These are phyloP conservation scores for Penicillium sp. DNA, from an alignment of 2,329 filamentous ascomycete species.

Conservation along the genomic window DNA sequence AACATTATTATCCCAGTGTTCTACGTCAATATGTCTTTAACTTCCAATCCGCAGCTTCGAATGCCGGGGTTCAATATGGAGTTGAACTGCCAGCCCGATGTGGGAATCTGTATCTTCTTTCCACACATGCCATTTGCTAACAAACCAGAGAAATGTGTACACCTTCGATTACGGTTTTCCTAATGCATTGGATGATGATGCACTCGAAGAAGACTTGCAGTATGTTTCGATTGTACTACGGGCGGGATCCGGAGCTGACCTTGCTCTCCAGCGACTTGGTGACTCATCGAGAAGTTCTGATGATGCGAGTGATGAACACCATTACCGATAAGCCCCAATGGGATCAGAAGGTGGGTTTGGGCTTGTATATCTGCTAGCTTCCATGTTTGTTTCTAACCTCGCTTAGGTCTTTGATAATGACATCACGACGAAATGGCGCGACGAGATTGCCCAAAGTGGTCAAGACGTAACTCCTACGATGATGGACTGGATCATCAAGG, in stretches of 20 bases:
- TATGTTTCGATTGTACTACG: not conserved
- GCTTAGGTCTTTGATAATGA: conserved; percentile 35
- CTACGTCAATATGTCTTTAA: not conserved
- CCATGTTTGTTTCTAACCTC: not conserved
- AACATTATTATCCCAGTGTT: not conserved
- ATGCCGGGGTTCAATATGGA: not conserved
- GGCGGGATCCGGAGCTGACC: not conserved
- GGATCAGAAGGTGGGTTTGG: conserved; percentile 37
- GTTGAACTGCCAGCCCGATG: not conserved
- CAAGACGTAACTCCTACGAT: conserved; percentile 34
- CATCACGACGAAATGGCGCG: conserved; percentile 36
- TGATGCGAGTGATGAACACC: conserved; percentile 43
- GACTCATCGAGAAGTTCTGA: conserved; percentile 34
- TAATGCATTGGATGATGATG: not conserved
- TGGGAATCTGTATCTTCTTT: not conserved
- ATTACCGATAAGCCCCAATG: conserved; percentile 47
- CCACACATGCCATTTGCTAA: not conserved
- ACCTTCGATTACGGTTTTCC: not conserved
- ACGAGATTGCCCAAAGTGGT: conserved; percentile 25
- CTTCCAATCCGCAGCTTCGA: not conserved
- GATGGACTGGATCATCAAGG: conserved; percentile 45
- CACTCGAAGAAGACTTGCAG: not conserved
- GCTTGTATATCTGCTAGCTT: not conserved
- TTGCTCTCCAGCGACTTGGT: not conserved
- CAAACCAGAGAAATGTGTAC: not conserved